These are phyloP conservation scores for Microbotryum saponariae DNA, from an alignment of 1,284 basidiomycete species.

Conservation along the genomic window DNA sequence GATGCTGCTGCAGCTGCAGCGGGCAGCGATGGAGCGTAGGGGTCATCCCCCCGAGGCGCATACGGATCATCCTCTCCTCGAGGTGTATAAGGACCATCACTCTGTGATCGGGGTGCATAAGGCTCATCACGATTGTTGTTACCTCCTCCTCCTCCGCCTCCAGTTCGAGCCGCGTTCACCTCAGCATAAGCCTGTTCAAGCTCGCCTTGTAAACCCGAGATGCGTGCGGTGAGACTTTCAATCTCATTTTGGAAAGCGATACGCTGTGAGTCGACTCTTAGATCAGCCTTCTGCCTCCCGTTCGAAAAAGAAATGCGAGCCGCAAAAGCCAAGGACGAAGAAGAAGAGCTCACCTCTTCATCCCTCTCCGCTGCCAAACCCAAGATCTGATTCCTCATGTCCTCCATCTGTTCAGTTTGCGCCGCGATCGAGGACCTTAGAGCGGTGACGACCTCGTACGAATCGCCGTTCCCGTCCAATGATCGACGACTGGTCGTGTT, in stretches of 20 bases:
- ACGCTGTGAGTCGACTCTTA: constrained; percentile 1
- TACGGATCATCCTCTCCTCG: too few relatives aligned
- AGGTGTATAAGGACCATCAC: too few relatives aligned
- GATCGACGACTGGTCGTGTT: constrained; percentile 34
- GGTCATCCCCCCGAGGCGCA: too few relatives aligned
- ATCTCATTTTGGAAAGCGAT: constrained; percentile 34
- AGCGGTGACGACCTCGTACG: constrained; percentile 67
- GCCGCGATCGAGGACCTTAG: constrained; percentile 69
- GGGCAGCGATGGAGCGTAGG: too few relatives aligned
- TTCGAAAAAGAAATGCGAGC: too few relatives aligned
- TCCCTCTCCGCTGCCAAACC: constrained; percentile 40
- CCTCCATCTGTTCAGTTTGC: constrained; percentile 68
- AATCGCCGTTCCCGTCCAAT: constrained; percentile 61
- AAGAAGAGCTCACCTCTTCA: constrained; percentile 22
- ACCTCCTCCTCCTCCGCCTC: too few relatives aligned
- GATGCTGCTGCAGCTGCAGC: too few relatives aligned
- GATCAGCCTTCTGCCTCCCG: too few relatives aligned
- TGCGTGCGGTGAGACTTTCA: constrained; percentile 39
- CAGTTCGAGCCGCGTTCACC: constrained; percentile 42
- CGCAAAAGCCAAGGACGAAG: too few relatives aligned
- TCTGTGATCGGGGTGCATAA: too few relatives aligned
- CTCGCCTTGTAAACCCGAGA: constrained; percentile 35
- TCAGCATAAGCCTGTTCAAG: constrained; percentile 35
- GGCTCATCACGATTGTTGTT: too few relatives aligned
- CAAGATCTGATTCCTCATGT: constrained; percentile 44